Conservation (phyloP, 1,284 basidiomycete genomes). For the Phlebopus sp. region DNA sequence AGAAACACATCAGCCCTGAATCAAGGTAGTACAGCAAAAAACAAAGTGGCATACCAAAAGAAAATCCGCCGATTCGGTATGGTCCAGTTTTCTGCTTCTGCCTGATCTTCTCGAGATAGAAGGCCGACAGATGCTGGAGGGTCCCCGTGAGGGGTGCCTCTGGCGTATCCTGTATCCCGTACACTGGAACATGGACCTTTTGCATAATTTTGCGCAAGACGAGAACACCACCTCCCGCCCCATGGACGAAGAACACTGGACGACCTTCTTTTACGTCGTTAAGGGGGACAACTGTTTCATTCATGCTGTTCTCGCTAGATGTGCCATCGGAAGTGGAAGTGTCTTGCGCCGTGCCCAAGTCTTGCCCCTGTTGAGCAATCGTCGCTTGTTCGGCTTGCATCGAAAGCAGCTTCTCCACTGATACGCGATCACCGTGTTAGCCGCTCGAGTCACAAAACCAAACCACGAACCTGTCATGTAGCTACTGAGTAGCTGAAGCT, state of each 20-base stretch:
- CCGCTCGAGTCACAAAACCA: neutral
- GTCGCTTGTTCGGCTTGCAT: neutral
- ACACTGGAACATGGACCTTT: constrained; percentile 16
- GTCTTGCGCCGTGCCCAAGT: neutral
- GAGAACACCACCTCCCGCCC: constrained; percentile 12
- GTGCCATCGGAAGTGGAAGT: too few species aligned
- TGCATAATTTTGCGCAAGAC: constrained; percentile 13
- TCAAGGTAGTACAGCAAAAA: neutral
- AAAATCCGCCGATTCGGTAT: constrained; percentile 21
- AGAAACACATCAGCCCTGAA: neutral
- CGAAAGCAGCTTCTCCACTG: neutral
- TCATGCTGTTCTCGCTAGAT: neutral
- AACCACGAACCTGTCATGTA: constrained; percentile 4
- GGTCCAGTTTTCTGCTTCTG: constrained; percentile 14
- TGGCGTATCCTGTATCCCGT: constrained; percentile 19
- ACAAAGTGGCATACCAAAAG: neutral
- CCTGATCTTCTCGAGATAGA: constrained; percentile 18
- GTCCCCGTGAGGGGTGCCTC: constrained; percentile 15
- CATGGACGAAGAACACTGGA: constrained; percentile 22
- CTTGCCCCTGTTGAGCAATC: neutral
- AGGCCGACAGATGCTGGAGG: constrained; percentile 11
- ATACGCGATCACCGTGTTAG: neutral
- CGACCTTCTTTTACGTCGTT: constrained; percentile 7
- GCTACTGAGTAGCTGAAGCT: constrained; percentile 28
- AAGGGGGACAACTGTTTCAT: constrained; percentile 15